Percentiles rank a stretch among this genome's conserved stretches.
Conservation (phyloP, 2,329 filamentous ascomycete genomes). For the Clarireedia monteithiana region DNA sequence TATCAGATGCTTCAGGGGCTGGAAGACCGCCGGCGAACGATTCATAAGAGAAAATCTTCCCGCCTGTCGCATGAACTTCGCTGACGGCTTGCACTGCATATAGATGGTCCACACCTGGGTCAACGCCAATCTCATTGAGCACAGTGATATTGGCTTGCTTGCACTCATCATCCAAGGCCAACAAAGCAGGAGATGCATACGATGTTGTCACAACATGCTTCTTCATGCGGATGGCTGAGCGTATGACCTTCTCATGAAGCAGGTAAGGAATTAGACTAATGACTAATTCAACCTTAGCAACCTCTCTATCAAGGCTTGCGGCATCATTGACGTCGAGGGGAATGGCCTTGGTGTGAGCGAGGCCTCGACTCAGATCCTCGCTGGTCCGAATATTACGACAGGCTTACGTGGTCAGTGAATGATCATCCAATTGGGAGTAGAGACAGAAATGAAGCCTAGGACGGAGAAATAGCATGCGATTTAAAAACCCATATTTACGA, state of each 20-base stretch:
- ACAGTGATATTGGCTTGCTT: constrained; percentile 93
- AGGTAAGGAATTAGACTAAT: constrained; percentile 87
- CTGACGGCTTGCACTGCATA: constrained; percentile 85
- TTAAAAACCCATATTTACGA: too few relatives aligned
- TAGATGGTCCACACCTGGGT: constrained; percentile 62
- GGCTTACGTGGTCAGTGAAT: too few relatives aligned
- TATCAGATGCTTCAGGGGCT: too few relatives aligned
- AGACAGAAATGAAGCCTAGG: too few relatives aligned
- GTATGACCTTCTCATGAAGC: constrained; percentile 82
- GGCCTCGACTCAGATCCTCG: too few relatives aligned
- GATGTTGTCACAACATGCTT: constrained; percentile 94
- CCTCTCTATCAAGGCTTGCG: constrained; percentile 68
- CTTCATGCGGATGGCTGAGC: constrained; percentile 86
- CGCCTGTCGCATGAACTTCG: constrained; percentile 77
- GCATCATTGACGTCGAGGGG: constrained; percentile 76
- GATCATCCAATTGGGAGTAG: too few relatives aligned
- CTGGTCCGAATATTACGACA: too few relatives aligned
- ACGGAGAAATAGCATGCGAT: too few relatives aligned
- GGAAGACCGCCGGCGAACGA: neutral
- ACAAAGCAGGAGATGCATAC: constrained; percentile 88
- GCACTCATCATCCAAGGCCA: constrained; percentile 72
- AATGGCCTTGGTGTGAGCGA: constrained; percentile 35
- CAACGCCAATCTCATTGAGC: constrained; percentile 86
- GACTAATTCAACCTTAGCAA: constrained; percentile 72
- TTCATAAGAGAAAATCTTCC: constrained; percentile 75